phyloP scores from a whole-genome alignment of 305 asterid species.

The Solanum hybrid region DNA sequence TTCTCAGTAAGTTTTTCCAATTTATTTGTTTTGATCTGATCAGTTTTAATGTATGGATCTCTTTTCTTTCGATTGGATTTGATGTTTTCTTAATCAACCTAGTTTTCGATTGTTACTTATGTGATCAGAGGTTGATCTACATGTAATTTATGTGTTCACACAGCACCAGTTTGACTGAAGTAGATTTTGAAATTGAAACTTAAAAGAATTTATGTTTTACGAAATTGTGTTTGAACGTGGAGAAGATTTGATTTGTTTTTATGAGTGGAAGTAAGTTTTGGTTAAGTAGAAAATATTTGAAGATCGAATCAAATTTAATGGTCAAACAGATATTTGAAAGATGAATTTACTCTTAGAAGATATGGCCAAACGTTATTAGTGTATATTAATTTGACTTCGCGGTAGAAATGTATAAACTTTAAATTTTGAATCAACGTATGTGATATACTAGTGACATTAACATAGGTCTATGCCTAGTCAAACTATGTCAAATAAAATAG shows the following conservation, averaged over 20 bases:
- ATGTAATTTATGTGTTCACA: background rate
- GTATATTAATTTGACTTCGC: background rate
- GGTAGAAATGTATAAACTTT: background rate
- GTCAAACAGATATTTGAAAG: background rate
- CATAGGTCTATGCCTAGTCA: background rate
- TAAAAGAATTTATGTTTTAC: too few relatives aligned
- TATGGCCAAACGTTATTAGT: background rate
- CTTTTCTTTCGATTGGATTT: background rate
- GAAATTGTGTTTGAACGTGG: background rate
- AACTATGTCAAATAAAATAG: background rate
- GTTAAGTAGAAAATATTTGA: background rate
- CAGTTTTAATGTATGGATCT: background rate
- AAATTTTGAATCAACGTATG: background rate
- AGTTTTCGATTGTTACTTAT: background rate
- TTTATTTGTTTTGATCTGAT: background rate
- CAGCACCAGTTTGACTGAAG: background rate
- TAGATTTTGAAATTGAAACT: too few relatives aligned
- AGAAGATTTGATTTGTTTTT: background rate
- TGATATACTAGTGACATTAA: background rate
- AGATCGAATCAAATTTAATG: background rate
- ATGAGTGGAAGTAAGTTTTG: background rate
- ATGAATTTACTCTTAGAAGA: too few relatives aligned
- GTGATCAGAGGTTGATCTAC: background rate
- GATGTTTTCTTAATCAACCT: background rate
- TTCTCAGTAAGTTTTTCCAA: slow-evolving; percentile 33